Evolutionary conservation across 1,284 basidiomycete genomes (phyloP).

Genomic region (Marasmius sp.): DNA sequence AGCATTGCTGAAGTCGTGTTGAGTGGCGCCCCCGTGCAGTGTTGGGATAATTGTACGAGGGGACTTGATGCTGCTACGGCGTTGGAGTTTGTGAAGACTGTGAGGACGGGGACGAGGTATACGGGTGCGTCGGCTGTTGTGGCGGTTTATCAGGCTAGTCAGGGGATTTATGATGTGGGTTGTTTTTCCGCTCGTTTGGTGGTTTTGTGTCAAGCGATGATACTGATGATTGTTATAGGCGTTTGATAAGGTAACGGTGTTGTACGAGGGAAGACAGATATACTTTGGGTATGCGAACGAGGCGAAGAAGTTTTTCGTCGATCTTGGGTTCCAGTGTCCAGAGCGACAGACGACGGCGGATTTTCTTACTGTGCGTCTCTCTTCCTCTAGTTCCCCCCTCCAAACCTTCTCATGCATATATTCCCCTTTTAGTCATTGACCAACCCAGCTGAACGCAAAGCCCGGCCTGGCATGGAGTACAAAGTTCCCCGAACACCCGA

Average conservation of each 20-base stretch:
- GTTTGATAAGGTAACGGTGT: constrained; percentile 36
- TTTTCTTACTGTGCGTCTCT: constrained; percentile 44
- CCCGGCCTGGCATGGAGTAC: constrained; percentile 42
- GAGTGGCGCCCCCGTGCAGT: constrained; percentile 13
- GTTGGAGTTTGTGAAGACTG: constrained; percentile 27
- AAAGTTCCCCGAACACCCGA: constrained; percentile 52
- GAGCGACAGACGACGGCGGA: constrained; percentile 69
- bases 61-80: constrained; percentile 59
- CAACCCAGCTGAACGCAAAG: constrained; percentile 52
- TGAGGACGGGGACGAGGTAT: constrained; percentile 12
- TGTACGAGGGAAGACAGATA: constrained; percentile 51
- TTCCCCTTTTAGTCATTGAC: constrained; percentile 43
- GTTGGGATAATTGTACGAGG: constrained; percentile 54
- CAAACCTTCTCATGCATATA: background rate
- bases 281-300: constrained; percentile 46
- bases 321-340: constrained; percentile 66
- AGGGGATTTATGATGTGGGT: constrained; percentile 37
- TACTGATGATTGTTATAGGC: background rate
- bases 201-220: background rate
- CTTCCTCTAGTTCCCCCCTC: background rate
- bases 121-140: constrained; percentile 12
- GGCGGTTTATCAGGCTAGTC: constrained; percentile 47
- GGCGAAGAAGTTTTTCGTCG: constrained; percentile 66
- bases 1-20: constrained; percentile 47
- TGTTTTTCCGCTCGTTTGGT: background rate